phyloP scores from a whole-genome alignment of 2,329 filamentous ascomycete species.

The Verticillium tricorpus region DNA sequence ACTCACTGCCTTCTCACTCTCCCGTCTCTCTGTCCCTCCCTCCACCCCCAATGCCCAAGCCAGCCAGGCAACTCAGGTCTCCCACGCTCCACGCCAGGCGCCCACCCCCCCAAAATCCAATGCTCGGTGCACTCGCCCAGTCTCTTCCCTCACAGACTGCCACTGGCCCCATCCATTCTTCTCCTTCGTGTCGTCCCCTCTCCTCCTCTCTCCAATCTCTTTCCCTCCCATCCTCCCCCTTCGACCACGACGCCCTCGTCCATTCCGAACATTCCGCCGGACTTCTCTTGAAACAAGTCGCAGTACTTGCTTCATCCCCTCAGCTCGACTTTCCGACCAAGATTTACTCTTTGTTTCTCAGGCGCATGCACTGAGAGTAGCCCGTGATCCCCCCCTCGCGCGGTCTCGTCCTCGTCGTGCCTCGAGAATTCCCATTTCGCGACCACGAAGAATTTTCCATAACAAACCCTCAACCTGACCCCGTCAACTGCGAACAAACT shows the following conservation, averaged over 20 bases:
- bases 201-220: conserved; percentile 15
- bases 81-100: not conserved
- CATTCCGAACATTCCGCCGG: conserved; percentile 7
- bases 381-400: not conserved
- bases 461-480: not conserved
- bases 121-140: conserved; percentile 2
- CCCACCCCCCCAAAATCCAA: conserved; percentile 1
- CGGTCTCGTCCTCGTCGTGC: not conserved
- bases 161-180: conserved; percentile 10
- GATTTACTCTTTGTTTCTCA: not conserved
- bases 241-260: conserved; percentile 7
- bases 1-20: not conserved
- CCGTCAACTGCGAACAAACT: not conserved
- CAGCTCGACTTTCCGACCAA: not conserved
- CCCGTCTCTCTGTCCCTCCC: not conserved
- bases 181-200: conserved; percentile 12
- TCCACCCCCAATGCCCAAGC: not conserved
- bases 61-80: not conserved
- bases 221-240: conserved; percentile 7
- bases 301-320: not conserved
- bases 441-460: conserved; percentile 1
- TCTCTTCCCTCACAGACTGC: not conserved
- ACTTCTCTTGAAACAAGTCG: conserved; percentile 9
- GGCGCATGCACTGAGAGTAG: not conserved
- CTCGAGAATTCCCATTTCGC: not conserved